These are phyloP conservation scores for Fusarium temperatum DNA, from an alignment of 2,329 filamentous ascomycete species.

Conservation along the genomic window DNA sequence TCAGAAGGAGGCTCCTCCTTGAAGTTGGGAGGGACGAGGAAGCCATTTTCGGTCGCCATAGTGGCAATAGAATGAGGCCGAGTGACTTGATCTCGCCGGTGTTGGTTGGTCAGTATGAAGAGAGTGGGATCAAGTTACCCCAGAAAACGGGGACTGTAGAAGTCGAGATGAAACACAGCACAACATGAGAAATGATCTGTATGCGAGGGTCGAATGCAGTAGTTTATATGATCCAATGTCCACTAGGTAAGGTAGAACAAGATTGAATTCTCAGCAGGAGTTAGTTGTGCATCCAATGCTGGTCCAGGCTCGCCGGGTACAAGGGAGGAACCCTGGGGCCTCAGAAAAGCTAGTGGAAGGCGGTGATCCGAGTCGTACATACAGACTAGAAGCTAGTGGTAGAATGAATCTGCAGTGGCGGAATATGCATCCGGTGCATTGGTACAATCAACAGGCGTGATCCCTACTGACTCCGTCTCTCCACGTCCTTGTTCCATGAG, in stretches of 20 bases:
- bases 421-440: not conserved
- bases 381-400: not conserved
- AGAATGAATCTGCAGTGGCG: constrained; percentile 4
- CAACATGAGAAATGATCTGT: not conserved
- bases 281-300: not conserved
- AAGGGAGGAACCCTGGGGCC: constrained; percentile 9
- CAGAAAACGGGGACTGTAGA: not conserved
- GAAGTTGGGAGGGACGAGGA: constrained; percentile 34
- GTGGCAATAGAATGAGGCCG: not conserved
- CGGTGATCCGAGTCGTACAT: constrained; percentile 34
- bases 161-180: not conserved
- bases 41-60: constrained; percentile 25
- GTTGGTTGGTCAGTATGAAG: not conserved
- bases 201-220: not conserved
- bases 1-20: constrained; percentile 12
- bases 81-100: not conserved
- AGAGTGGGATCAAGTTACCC: not conserved
- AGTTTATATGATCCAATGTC: constrained; percentile 3
- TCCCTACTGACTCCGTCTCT: not conserved
- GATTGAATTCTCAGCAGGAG: not conserved
- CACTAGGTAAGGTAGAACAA: not conserved
- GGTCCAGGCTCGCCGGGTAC: constrained; percentile 24
- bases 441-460: not conserved
- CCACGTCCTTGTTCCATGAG: not conserved
- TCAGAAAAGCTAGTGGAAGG: constrained; percentile 25